Base-by-base conservation (phyloP, 192 early-diverging fungal genomes). In the Linnemannia exigua region DNA sequence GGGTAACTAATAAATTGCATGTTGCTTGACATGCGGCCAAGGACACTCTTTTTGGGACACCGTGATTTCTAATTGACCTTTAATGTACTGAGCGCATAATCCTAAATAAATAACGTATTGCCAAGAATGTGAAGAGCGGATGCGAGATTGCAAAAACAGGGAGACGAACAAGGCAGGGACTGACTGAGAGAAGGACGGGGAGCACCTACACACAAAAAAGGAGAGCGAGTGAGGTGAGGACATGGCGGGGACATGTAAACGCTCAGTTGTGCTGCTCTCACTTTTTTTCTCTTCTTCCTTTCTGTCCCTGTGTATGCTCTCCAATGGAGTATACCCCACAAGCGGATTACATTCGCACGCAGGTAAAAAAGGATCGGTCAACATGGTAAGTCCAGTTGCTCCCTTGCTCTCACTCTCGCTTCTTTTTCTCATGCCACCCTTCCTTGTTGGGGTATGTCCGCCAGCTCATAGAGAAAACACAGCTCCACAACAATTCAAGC, bases 61-160 rank as follows among this genome's bases (percentile, higher is more conserved):
- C 3, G 3, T 44, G 3, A 44, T 44, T 44, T 44, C 41, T 44
- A 44, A 44, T 44, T 44, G 41, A 44, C 41, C 9, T 44, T 44
- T 3, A 3, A 44, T 9, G 25, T 63, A 63, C 28, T 15, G 28
- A n/a, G n/a, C 22, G 52, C 52, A 54, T 5, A n/a, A 54, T 25
- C 5, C 19, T 52, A 16, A 52, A 52, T 22, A 11, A n/a, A 58
- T 20, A 58, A 58, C 25, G 54, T 44, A 6, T 44, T 44, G 41
- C 28, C 22, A 63, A 63, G 58, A 63, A 63, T 63, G 58, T 63
- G 58, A 58, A 58, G n/a, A 58, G n/a, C 54, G 25, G 54, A 28
- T 52, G 51, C 1, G 20, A 52, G 51, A 25, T 58, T 22, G 7
- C n/a, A 63, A 31, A 2, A 31, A 15, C 28, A 63, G 28, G 0